phyloP scores from a whole-genome alignment of 1,284 basidiomycete genomes.

The Ustilago hordei region DNA sequence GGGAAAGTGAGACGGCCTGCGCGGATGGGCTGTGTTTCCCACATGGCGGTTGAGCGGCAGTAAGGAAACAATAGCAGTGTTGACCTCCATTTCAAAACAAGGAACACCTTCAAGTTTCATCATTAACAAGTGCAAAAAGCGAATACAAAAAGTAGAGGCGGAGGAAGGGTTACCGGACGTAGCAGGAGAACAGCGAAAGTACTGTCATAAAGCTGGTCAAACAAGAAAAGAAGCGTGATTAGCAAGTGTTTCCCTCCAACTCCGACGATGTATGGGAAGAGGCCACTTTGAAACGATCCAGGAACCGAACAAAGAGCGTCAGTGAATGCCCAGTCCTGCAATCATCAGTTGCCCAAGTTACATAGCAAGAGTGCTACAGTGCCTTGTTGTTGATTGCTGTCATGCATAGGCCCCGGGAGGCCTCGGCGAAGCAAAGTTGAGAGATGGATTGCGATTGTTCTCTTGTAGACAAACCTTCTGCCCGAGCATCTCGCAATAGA shows the following conservation, averaged over 20 bases:
- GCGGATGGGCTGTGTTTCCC: constrained; percentile 7
- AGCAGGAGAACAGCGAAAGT: neutral
- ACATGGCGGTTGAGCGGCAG: constrained; percentile 18
- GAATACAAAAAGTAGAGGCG: neutral
- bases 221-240: neutral
- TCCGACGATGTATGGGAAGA: constrained; percentile 6
- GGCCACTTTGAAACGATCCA: constrained; percentile 11
- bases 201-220: neutral
- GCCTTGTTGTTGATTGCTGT: neutral
- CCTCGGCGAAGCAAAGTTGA: constrained; percentile 9
- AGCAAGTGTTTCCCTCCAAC: neutral
- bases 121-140: neutral
- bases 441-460: neutral
- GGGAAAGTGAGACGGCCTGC: constrained; percentile 17
- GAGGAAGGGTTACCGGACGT: neutral
- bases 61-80: neutral
- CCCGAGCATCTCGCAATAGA: neutral
- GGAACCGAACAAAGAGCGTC: neutral
- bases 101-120: neutral
- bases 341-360: neutral
- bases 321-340: neutral
- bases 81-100: neutral
- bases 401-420: neutral
- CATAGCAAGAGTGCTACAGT: neutral
- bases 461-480: constrained; percentile 4